Conservation (phyloP, 805 yeast genomes). For the Monosporozyma yasuniensis region DNA sequence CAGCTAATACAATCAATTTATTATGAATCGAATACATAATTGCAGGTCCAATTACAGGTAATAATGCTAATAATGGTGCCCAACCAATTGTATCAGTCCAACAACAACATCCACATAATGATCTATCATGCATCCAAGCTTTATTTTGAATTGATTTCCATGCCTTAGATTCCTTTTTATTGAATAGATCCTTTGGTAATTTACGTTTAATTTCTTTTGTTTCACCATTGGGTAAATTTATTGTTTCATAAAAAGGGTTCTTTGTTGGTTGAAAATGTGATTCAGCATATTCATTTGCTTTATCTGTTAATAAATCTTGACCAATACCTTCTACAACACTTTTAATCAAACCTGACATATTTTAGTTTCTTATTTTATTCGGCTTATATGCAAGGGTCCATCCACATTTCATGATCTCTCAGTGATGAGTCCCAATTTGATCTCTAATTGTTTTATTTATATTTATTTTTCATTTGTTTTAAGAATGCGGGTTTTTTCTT, state of each 20-base stretch:
- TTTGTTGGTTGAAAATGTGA: constrained; percentile 27
- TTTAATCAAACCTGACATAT: constrained; percentile 10
- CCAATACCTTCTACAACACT: constrained; percentile 10
- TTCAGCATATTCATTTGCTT: constrained; percentile 21
- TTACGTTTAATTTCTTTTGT: constrained; percentile 32
- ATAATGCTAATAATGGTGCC: constrained; percentile 59
- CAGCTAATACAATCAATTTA: constrained; percentile 52
- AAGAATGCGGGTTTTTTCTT: background rate
- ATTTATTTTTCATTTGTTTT: background rate
- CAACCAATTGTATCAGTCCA: constrained; percentile 59
- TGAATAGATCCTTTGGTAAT: constrained; percentile 38
- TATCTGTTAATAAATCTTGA: constrained; percentile 11
- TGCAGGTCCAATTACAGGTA: constrained; percentile 83
- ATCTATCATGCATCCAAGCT: constrained; percentile 85
- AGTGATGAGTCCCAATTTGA: too few species aligned
- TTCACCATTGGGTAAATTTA: constrained; percentile 37
- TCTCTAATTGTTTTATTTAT: background rate
- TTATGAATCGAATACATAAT: constrained; percentile 73
- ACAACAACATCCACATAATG: constrained; percentile 70
- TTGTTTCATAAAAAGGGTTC: constrained; percentile 53
- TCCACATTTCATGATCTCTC: too few species aligned
- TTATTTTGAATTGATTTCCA: constrained; percentile 68
- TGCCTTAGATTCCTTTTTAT: constrained; percentile 49
- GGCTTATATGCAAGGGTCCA: background rate
- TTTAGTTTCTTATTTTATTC: too few species aligned